These are phyloP conservation scores for Xerocomus tenax DNA, from an alignment of 1,284 basidiomycete genomes.

Conservation along the genomic window DNA sequence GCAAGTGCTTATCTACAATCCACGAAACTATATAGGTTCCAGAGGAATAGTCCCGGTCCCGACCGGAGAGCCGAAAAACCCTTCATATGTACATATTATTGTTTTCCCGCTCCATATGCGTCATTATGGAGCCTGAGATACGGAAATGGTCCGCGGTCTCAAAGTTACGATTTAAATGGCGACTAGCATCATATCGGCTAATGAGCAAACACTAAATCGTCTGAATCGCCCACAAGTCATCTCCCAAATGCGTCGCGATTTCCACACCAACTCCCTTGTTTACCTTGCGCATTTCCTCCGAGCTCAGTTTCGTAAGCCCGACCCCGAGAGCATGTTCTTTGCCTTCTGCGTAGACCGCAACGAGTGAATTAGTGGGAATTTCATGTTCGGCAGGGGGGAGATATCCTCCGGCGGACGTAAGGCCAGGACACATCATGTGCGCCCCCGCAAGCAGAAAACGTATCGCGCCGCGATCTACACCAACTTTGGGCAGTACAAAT, in stretches of 20 bases:
- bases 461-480: constrained; percentile 94
- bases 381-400: constrained; percentile 71
- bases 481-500: constrained; percentile 78
- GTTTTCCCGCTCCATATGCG: background rate
- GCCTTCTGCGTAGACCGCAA: constrained; percentile 91
- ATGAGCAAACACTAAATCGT: constrained; percentile 40
- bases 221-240: constrained; percentile 80
- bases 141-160: constrained; percentile 20
- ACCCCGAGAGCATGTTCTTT: constrained; percentile 90
- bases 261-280: constrained; percentile 93
- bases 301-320: constrained; percentile 74
- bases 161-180: background rate
- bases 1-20: background rate
- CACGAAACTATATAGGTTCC: background rate
- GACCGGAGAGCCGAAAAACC: background rate
- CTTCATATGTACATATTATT: background rate
- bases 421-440: constrained; percentile 94
- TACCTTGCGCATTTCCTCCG: constrained; percentile 82
- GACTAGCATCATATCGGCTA: background rate
- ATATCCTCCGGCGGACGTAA: constrained; percentile 85
- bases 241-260: constrained; percentile 77
- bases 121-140: background rate
- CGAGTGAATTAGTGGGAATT: constrained; percentile 62
- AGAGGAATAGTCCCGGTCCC: background rate
- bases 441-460: constrained; percentile 91